Evolutionary conservation across 176 grass and related monocot genomes (phyloP), one percentile per base, ranked within the genome.

Genomic region (Carex parvula): DNA sequence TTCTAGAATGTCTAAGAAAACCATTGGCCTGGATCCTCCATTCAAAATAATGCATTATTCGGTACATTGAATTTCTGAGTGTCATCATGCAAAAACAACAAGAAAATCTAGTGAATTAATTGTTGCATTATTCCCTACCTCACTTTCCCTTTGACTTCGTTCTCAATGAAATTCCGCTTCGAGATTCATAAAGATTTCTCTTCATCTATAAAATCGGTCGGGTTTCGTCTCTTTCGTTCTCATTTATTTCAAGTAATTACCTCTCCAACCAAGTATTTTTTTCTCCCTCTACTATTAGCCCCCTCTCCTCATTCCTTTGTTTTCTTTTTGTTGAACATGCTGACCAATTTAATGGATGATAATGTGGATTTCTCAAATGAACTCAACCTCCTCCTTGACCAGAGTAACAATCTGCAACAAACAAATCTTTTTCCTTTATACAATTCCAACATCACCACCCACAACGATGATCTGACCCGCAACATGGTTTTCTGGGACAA

Each of bases 131-230:
- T 64, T 64, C n/a, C 60, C 39, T 24, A 18, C 12, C 60, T 50
- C 60, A 86, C 58, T 86, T 79, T 67, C 59, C 84, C 61, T 64
- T 33, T 57, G 54, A 86, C 39, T 70, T 78, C 60, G 60, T 60
- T 69, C 60, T 16, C 22, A 66, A 86, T 58, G 84, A 61, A 80
- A 80, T 66, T 21, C 14, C 4, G 2, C 48, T 53, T 75, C 37
- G 17, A 54, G 42, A 86, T 55, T 0, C 42, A 55, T 58, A 59
- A 39, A 59, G 20, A 37, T 80, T 76, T 17, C 16, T 60, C 29
- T 37, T 29, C 39, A 4, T 22, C 58, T 82, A 82, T 48, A 64
- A 61, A 61, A 21, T 44, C 10, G 7, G 21, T 54, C 0, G 3
- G 5, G 2, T 55, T 77, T 77, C 24, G 57, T 77, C 14, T 24